phyloP scores from a whole-genome alignment of 495 filamentous ascomycete species.

The Penicillium mononematosum region DNA sequence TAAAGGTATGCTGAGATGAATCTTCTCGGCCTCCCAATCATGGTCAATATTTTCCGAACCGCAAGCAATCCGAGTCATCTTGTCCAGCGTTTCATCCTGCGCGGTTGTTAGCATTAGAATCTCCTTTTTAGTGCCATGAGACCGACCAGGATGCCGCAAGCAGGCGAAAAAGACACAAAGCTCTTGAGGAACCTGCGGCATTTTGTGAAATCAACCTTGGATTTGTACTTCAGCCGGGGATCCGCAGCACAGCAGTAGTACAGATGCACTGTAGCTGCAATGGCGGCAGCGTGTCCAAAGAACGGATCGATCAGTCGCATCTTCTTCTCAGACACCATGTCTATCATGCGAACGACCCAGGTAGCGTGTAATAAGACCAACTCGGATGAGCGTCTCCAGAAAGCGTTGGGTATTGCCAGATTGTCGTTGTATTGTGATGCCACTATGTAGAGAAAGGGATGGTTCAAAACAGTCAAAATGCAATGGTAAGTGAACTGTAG shows the following conservation, averaged over 20 bases:
- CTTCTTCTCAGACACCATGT: slow-evolving; percentile 48
- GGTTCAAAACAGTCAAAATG: slow-evolving; percentile 46
- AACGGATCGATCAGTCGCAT: slow-evolving; percentile 46
- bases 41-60: slow-evolving; percentile 44
- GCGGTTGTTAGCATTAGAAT: not conserved
- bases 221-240: slow-evolving; percentile 45
- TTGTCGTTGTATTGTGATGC: slow-evolving; percentile 48
- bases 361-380: slow-evolving; percentile 46
- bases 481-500: slow-evolving; percentile 48
- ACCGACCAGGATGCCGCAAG: slow-evolving; percentile 39
- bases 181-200: slow-evolving; percentile 44
- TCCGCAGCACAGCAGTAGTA: slow-evolving; percentile 49
- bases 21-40: slow-evolving; percentile 47
- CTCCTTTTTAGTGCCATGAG: not conserved
- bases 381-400: slow-evolving; percentile 48
- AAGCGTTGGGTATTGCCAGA: slow-evolving; percentile 46
- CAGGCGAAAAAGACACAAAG: slow-evolving; percentile 41
- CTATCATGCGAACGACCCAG: slow-evolving; percentile 50
- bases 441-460: slow-evolving; percentile 49
- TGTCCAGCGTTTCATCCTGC: slow-evolving; percentile 42
- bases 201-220: slow-evolving; percentile 45
- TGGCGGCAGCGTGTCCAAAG: slow-evolving; percentile 44
- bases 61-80: slow-evolving; percentile 43
- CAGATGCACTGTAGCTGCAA: slow-evolving; percentile 47
- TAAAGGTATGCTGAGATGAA: slow-evolving; percentile 49